A percentile compares a stretch with the other conserved stretches of the same genome.
phyloP scores from a whole-genome alignment of 192 early-diverging fungal genomes.

The Umbelopsis ramanniana region DNA sequence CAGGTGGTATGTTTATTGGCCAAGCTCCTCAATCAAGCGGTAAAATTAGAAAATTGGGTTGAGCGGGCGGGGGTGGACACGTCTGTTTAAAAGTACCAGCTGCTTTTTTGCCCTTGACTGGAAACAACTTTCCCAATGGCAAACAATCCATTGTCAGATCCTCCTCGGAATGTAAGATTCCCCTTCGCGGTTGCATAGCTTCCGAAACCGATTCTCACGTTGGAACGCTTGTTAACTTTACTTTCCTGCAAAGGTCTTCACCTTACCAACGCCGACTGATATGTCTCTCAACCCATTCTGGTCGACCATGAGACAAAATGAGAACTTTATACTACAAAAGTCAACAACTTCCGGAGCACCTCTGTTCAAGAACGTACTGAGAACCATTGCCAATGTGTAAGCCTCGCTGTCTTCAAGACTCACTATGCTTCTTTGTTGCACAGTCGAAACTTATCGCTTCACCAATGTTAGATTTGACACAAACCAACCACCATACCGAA shows the following conservation, averaged over 20 bases:
- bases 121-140: neutral
- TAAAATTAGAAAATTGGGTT: neutral
- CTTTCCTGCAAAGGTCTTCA: conserved; percentile 34
- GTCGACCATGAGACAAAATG: conserved; percentile 59
- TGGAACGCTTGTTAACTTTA: neutral
- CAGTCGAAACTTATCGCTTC: neutral
- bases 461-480: conserved; percentile 71
- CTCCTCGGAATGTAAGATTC: conserved; percentile 1
- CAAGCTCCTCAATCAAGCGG: too few species aligned
- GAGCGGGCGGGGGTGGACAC: neutral
- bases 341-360: conserved; percentile 57
- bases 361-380: conserved; percentile 70
- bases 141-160: conserved; percentile 13
- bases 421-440: too few species aligned
- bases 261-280: conserved; percentile 53
- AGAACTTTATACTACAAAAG: conserved; percentile 72
- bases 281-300: conserved; percentile 64
- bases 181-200: neutral
- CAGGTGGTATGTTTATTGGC: too few species aligned
- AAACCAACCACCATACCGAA: conserved; percentile 87
- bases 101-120: neutral
- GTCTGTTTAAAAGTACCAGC: neutral
- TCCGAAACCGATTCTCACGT: too few species aligned
- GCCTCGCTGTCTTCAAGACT: neutral
- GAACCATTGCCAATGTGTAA: conserved; percentile 91